A percentile compares a stretch with the other conserved stretches of the same genome.
Conservation (phyloP, 192 early-diverging fungal species). For the Backusella tarrabulga region DNA sequence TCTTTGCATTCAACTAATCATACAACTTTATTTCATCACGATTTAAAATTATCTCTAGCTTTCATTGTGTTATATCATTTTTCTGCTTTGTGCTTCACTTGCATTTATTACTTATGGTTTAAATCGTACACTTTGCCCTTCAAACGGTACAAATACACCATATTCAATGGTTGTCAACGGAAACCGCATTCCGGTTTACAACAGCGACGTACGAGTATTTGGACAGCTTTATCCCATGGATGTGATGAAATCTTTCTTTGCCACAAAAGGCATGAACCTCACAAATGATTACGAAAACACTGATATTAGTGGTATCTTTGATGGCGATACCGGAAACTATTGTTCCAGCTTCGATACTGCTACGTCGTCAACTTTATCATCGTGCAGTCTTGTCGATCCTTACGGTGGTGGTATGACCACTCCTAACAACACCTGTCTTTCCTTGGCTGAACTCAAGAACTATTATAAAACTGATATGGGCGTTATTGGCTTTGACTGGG, state of each 20-base stretch:
- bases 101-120: slow-evolving; percentile 51
- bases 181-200: slow-evolving; percentile 12
- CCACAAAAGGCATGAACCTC: slow-evolving; percentile 15
- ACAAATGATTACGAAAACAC: slow-evolving; percentile 31
- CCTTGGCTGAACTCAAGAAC: slow-evolving; percentile 12
- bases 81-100: slow-evolving; percentile 29
- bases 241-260: slow-evolving; percentile 23
- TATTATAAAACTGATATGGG: background rate
- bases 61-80: slow-evolving; percentile 38
- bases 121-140: slow-evolving; percentile 32
- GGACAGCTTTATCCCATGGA: slow-evolving; percentile 31
- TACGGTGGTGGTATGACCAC: slow-evolving; percentile 26
- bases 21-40: slow-evolving; percentile 8
- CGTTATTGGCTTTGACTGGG: slow-evolving; percentile 34
- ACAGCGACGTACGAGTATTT: slow-evolving; percentile 29
- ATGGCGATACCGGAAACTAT: slow-evolving; percentile 21
- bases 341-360: slow-evolving; percentile 10
- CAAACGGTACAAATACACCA: slow-evolving; percentile 3
- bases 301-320: slow-evolving; percentile 34
- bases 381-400: slow-evolving; percentile 19
- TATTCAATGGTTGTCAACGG: slow-evolving; percentile 22
- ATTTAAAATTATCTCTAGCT: slow-evolving; percentile 18
- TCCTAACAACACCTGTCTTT: slow-evolving; percentile 23
- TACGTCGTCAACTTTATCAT: background rate
- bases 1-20: slow-evolving; percentile 5